Evolutionary conservation across 2,329 filamentous ascomycete species (phyloP), one percentile per base, ranked within the genome.

Genomic region (Exophiala oligosperma): DNA sequence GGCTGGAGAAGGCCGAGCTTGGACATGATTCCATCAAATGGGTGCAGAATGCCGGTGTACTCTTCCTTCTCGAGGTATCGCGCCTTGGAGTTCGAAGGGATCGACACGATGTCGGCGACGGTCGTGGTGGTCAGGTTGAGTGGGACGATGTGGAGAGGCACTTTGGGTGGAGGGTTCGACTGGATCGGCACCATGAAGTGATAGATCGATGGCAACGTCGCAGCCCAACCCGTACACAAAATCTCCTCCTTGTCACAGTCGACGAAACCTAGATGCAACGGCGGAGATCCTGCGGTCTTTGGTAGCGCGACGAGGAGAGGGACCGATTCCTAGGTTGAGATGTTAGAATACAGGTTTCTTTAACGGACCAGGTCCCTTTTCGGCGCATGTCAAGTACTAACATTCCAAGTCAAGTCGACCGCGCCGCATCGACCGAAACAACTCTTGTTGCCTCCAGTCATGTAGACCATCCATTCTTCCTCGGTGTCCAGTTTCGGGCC

Each of bases 361-460:
- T 17, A 17, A 17, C 17, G 17, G 17, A 17, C 17, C 17, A 17
- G 17, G 17, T 17, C 14, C n/a, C 2, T 21, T 8, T 23, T 9
- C 7, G n/a, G 56, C 11, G 24, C 14, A 48, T 49, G 7, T 3
- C 11, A 24, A 17, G 21, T 7, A 67, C 74, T 68, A 70, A 79
- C 77, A 63, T 79, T 77, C 71, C 76, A 80, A 5, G 81, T 81
- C 66, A 77, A 77, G 53, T 85, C 81, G 11, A 80, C 77, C 46
- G 73, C 74, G 29, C 68, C 77, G 71, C 85, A 88, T 61, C 79
- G 72, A 62, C 84, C 84, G 66, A 79, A 85, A 74, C 85, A 88
- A 38, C 83, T 85, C 71, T 81, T 81, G 74, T 88, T 87, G 46
- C 83, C 84, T 59, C 85, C 85, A 4, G 83, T 86, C 46, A 85